Evolutionary conservation across 2,329 filamentous ascomycete genomes (phyloP), one percentile per base, ranked within the genome.

Genomic region (Nothomitra cinnamomea): DNA sequence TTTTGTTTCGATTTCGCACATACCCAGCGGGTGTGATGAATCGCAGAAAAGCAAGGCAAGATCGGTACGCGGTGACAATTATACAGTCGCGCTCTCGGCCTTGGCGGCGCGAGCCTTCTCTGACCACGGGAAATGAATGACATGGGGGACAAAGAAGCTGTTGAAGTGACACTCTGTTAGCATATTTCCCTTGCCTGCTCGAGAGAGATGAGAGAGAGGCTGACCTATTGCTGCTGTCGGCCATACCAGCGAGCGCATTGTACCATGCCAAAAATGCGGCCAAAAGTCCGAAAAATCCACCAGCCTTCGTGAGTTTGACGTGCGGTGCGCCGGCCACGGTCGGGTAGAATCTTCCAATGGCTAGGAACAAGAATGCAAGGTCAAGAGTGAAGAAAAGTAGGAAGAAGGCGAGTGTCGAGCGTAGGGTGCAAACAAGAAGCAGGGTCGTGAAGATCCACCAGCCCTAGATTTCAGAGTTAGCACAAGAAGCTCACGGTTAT

Each of bases 41-140:
- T 32, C 5, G 5, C 28, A 32, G 28, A 32, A 32, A 32, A 10
- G 4, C 5, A 32, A 5, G 28, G 10, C 5, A 32, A 5, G 28
- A 32, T n/a, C n/a, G n/a, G n/a, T n/a, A n/a, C n/a, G n/a, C n/a
- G n/a, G 28, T 5, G 28, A 32, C 28, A 10, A 32, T 55, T 57
- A 60, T 45, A 56, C 59, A 19, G 55, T 52, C 71, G 71, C 40
- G 73, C 71, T 53, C 67, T 69, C 77, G 56, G 65, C 67, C 67
- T 80, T 45, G 10, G 19, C 19, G 17, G 13, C 75, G 57, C 77
- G 78, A 53, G 79, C 85, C 70, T 83, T 84, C 62, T 85, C 83
- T 38, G 85, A 90, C 90, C 90, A 95, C 53, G 89, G 90, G 76
- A 95, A 94, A 75, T 95, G 88, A 62, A 85, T 82, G 58, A 95